Base-by-base conservation (phyloP, 2,329 filamentous ascomycete genomes). In the Penicillium sp. region DNA sequence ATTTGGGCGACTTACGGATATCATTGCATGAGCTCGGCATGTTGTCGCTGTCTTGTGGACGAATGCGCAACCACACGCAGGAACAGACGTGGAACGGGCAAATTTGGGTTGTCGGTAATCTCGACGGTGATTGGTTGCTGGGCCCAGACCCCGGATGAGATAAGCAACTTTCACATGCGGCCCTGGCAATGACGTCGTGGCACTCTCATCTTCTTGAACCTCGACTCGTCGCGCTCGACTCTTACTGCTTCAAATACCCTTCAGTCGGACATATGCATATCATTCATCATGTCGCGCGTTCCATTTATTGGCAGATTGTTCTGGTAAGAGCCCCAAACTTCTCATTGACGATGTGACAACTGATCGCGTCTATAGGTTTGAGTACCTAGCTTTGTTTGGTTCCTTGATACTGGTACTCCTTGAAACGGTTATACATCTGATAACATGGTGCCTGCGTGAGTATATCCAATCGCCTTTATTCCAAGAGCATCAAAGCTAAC, bases 1-100 rank as follows among this genome's bases (percentile, higher is more conserved):
- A 46, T 42, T 46, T 43, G 42, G 45, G 53, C 21, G 48, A 79
- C 90, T 65, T 84, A 97, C 93, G 87, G 72, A 99, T 90, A 76
- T 97, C 93, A 85, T 92, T 91, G 80, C 94, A 99, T 60, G 93
- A 97, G 75, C 90, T 92, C 55, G 93, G 92, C 94, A 97, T 96
- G 51, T 74, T 80, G 73, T 50, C 18, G 18, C 40, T 39, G 52
- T 47, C 54, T 55, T 14, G 44, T 42, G 36, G 29, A 47, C 50
- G 38, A 52, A 55, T 45, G 39, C 47, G 34, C 43, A 46, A 36
- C 38, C 24, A 39, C 43, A 38, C 21, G 29, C 18, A 43, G 39
- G 34, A 36, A 24, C 46, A 36, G 36, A 22, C 49, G 43, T 49
- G 43, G 49, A 39, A 48, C 47, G 52, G 52, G 58, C 57, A 64